Evolutionary conservation across 1,139 yeast genomes (phyloP), one percentile per base, ranked within the genome.

Genomic region (Candida freyschussii): DNA sequence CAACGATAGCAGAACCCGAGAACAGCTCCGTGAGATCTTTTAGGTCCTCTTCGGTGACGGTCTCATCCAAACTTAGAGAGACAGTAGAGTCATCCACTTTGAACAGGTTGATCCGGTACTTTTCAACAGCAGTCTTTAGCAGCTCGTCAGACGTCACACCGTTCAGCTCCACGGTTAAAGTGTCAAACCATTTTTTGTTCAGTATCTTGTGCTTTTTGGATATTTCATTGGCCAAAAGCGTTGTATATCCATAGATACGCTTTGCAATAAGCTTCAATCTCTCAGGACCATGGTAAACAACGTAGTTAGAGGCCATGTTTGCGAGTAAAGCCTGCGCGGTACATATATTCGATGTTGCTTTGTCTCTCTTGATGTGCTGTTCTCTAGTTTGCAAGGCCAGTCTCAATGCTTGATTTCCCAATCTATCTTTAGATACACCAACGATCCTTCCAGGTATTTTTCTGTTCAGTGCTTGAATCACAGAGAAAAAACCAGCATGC

Each of bases 321-420:
- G 98, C 98, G 46, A 91, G 68, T 41, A 91, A 69, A 14, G 97
- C 97, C 66, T 91, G 97, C 8, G 97, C 96, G 23, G 98, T 91
- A 67, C 98, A 91, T 41, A 91, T 91, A 58, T 91, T 91, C 26
- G 96, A 86, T 19, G 98, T 91, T 13, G 98, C 98, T 65, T 85
- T 89, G 61, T 91, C 98, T 58, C 98, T 77, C 60, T 89, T 83
- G 55, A 91, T 91, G 58, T 91, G 98, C 60, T 91, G 98, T 60
- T 91, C 98, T 63, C 98, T 81, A 6, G 98, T 91, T 65, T 91
- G 98, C 51, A 91, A 71, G 7, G 98, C 96, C 51, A 91, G 71
- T 62, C 98, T 75, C 47, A 82, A 72, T 8, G 97, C 98, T 19
- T 75, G 76, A 47, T 84, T 78, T 22, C 96, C 96, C 41, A 87